Conservation (phyloP, 2,329 filamentous ascomycete species). For the Arthroderma sp. region DNA sequence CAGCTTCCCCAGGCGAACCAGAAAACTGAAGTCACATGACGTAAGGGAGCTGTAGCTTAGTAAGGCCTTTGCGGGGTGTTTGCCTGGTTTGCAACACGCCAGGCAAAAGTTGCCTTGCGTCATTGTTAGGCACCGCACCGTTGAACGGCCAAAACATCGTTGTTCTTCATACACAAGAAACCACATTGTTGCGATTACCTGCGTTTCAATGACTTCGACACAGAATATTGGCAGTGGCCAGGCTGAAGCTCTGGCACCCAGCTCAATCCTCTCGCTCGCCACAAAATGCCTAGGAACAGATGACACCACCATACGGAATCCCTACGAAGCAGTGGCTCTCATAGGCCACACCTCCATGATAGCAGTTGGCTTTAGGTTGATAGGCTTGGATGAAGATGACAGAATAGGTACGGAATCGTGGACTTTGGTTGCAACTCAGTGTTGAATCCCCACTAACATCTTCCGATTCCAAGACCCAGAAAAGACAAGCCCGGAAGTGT, state of each 20-base stretch:
- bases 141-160: too few species aligned
- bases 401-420: constrained; percentile 42
- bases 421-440: too few species aligned
- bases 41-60: too few species aligned
- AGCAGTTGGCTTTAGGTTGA: constrained; percentile 63
- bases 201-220: background rate
- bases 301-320: constrained; percentile 22
- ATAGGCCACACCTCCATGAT: constrained; percentile 73
- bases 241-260: constrained; percentile 10
- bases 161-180: too few species aligned
- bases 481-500: constrained; percentile 27
- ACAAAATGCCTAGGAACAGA: constrained; percentile 19
- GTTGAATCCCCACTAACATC: background rate
- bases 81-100: too few species aligned
- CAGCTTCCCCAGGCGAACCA: too few species aligned
- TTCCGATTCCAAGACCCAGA: background rate
- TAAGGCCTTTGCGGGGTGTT: too few species aligned
- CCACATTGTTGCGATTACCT: background rate
- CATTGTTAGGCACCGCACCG: too few species aligned
- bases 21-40: too few species aligned
- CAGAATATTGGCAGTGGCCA: background rate
- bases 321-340: constrained; percentile 72
- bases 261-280: constrained; percentile 21
- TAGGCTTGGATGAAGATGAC: constrained; percentile 76
- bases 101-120: too few species aligned